Percentiles rank a stretch among this genome's conserved stretches.
Conservation (phyloP, 139 green algal species). For the Prasinococcaceae sp. region DNA sequence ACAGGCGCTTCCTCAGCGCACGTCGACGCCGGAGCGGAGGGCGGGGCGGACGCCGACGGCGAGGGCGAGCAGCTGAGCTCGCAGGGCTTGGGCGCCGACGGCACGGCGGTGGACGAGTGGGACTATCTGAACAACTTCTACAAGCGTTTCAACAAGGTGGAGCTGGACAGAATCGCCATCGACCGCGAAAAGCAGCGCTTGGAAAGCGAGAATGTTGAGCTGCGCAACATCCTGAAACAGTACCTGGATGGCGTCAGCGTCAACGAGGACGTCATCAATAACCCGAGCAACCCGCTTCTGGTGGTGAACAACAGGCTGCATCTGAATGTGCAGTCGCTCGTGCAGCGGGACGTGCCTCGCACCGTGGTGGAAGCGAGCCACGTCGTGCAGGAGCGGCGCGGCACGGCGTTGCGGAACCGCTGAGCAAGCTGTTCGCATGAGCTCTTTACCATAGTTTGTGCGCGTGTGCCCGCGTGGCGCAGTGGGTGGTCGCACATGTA, state of each 20-base stretch:
- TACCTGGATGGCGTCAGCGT: conserved; percentile 60
- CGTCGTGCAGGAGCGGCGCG: no score
- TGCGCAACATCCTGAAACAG: conserved; percentile 49
- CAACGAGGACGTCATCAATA: conserved; percentile 61
- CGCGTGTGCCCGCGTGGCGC: no score
- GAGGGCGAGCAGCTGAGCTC: background rate
- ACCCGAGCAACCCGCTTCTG: conserved; percentile 66
- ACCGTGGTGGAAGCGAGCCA: no score
- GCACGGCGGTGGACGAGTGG: conserved; percentile 44
- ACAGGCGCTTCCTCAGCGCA: conserved; percentile 6
- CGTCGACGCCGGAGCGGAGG: no score
- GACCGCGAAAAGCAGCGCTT: conserved; percentile 53
- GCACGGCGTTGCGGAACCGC: no score
- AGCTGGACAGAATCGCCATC: conserved; percentile 48
- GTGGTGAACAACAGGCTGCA: no score
- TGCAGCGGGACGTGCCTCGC: no score
- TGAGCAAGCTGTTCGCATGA: no score
- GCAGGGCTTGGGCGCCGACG: conserved; percentile 15
- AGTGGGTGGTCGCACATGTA: no score
- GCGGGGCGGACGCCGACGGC: background rate
- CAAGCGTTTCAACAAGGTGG: conserved; percentile 49
- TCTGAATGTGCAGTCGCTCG: no score
- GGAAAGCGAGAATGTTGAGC: conserved; percentile 55
- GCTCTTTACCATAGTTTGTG: no score
- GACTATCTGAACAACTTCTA: conserved; percentile 66